Evolutionary conservation across 345 rosid species (phyloP).

Genomic region (Salix udensis): DNA sequence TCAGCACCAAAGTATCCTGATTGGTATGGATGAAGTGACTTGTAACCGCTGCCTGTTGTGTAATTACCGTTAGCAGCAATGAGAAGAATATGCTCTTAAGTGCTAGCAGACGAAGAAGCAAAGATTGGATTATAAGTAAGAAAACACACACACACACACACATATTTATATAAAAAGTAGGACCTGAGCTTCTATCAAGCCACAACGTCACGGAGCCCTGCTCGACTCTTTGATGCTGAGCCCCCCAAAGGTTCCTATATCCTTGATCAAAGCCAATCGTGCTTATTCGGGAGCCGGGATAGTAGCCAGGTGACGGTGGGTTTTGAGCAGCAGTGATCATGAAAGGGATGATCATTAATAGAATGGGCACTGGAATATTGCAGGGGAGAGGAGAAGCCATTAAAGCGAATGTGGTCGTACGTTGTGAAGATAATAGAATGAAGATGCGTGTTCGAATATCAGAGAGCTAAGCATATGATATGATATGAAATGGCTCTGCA

Average conservation of each 20-base stretch:
- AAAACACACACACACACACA: too few species aligned
- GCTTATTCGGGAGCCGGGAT: conserved; percentile 52
- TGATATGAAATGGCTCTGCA: conserved; percentile 13
- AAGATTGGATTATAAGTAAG: too few species aligned
- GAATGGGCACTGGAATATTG: conserved; percentile 1
- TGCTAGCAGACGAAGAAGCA: not conserved
- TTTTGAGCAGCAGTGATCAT: conserved; percentile 29
- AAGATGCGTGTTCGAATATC: not conserved
- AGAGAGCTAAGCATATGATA: not conserved
- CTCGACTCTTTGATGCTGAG: conserved; percentile 70
- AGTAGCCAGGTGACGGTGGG: conserved; percentile 84
- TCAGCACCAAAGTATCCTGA: conserved; percentile 87
- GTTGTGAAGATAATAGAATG: not conserved
- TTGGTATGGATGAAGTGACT: conserved; percentile 57
- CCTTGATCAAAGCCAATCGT: conserved; percentile 51
- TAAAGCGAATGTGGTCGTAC: not conserved
- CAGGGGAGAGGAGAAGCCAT: conserved; percentile 39
- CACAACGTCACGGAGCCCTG: conserved; percentile 59
- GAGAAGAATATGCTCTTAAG: not conserved
- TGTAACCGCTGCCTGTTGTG: conserved; percentile 82
- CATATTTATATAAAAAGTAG: not conserved
- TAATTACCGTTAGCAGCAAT: not conserved
- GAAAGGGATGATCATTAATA: conserved; percentile 25
- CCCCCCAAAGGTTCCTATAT: conserved; percentile 72
- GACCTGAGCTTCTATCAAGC: conserved; percentile 73